Base-by-base conservation (phyloP, 1,139 yeast genomes). In the Yamadazyma taylorii region DNA sequence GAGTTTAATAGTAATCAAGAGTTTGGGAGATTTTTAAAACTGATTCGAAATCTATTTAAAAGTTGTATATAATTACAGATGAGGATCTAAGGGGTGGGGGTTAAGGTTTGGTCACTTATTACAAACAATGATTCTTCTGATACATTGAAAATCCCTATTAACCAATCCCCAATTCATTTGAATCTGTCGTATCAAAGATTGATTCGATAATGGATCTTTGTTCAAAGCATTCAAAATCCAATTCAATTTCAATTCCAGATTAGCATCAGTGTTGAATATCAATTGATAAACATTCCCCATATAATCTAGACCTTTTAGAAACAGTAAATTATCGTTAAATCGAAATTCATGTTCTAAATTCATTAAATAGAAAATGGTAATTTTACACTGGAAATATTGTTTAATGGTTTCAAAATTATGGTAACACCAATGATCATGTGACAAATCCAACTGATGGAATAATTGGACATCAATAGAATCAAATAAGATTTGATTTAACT, bases 1-100 rank as follows among this genome's bases (percentile, higher is more conserved):
- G 60, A 60, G 16, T 61, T 74, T 40, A 72, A 71, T 42, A 40
- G 46, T 11, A 36, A 32, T 5, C 43, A 41, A 29, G 37, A 43
- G 33, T 35, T 43, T 24, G 41, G 38, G n/a, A 28, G 22, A 17
- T 45, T 45, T 24, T 39, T 45, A 29, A 45, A 45, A 30, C 37
- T 26, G 30, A 25, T 43, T 9, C 15, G 48, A 24, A 21, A 27
- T 9, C 30, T 45, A 22, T 37, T 45, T 8, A 45, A 39, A 35
- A 36, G 16, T 11, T 34, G 36, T 24, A 33, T 39, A 13, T 37
- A 34, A 16, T 14, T 28, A 28, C n/a, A n/a, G n/a, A n/a, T n/a
- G n/a, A n/a, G n/a, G n/a, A n/a, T n/a, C n/a, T n/a, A n/a, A n/a
- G n/a, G n/a, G n/a, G n/a, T n/a, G n/a, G n/a, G n/a, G n/a, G n/a